Evolutionary conservation across 805 yeast species (phyloP).

Genomic region (Kuraishia capsulata): DNA sequence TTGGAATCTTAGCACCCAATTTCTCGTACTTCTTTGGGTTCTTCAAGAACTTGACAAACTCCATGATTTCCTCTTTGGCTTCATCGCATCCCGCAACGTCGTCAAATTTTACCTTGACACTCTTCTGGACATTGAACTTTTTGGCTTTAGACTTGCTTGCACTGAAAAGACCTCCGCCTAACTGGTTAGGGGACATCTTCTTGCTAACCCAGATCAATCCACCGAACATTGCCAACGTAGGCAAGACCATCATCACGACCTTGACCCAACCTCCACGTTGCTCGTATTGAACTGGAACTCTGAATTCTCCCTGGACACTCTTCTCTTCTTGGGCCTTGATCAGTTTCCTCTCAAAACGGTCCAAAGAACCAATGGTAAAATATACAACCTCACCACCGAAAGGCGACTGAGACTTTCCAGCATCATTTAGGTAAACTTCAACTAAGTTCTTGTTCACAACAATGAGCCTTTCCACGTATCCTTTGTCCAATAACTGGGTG

Average conservation of each 20-base stretch:
- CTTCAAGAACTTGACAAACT: constrained; percentile 82
- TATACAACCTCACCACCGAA: constrained; percentile 26
- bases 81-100: constrained; percentile 96
- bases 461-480: constrained; percentile 61
- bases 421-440: constrained; percentile 40
- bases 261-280: constrained; percentile 61
- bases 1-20: constrained; percentile 88
- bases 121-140: constrained; percentile 73
- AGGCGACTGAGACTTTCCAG: constrained; percentile 17
- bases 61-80: constrained; percentile 93
- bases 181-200: constrained; percentile 23
- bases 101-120: constrained; percentile 70
- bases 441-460: constrained; percentile 76
- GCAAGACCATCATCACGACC: constrained; percentile 64
- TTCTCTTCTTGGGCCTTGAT: constrained; percentile 67
- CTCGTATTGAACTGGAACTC: constrained; percentile 76
- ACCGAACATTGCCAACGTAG: constrained; percentile 84
- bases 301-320: constrained; percentile 48
- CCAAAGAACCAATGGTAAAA: constrained; percentile 85
- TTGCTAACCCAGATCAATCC: constrained; percentile 77
- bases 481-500: constrained; percentile 62
- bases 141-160: constrained; percentile 76
- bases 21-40: constrained; percentile 78
- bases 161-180: constrained; percentile 59
- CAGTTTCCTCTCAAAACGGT: constrained; percentile 73